phyloP scores from a whole-genome alignment of 768 basidiomycete species.

The Lactifluus pinguis region DNA sequence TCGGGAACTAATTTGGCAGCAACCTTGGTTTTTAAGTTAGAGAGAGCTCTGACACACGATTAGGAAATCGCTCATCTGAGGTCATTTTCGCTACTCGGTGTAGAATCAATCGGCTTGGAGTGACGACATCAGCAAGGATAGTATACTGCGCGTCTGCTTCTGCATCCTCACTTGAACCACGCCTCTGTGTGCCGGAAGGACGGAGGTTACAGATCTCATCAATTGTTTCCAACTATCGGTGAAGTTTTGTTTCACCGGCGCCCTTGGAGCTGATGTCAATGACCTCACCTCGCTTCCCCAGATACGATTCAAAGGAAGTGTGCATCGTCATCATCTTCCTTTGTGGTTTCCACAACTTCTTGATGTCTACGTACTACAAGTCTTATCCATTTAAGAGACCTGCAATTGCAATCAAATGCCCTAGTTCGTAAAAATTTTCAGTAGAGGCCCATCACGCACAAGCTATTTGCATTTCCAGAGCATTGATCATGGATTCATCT shows the following conservation, averaged over 20 bases:
- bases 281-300: not conserved
- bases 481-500: not conserved
- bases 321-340: not conserved
- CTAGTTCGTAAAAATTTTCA: conserved; percentile 5
- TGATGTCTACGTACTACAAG: not conserved
- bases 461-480: not conserved
- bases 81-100: too few species aligned
- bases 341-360: not conserved
- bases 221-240: too few species aligned
- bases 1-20: not conserved
- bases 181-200: too few species aligned
- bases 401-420: not conserved
- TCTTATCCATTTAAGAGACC: not conserved
- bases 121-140: too few species aligned
- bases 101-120: too few species aligned
- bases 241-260: not conserved
- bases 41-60: too few species aligned
- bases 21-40: too few species aligned
- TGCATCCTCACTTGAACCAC: too few species aligned
- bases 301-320: too few species aligned
- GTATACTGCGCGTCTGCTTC: too few species aligned
- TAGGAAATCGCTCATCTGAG: too few species aligned
- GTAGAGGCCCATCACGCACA: not conserved
- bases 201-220: too few species aligned
- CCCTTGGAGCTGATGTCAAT: not conserved